Evolutionary conservation across 257 asterid genomes (phyloP), one percentile per base, ranked within the genome.

Genomic region (Ophiorrhiza pumila): DNA sequence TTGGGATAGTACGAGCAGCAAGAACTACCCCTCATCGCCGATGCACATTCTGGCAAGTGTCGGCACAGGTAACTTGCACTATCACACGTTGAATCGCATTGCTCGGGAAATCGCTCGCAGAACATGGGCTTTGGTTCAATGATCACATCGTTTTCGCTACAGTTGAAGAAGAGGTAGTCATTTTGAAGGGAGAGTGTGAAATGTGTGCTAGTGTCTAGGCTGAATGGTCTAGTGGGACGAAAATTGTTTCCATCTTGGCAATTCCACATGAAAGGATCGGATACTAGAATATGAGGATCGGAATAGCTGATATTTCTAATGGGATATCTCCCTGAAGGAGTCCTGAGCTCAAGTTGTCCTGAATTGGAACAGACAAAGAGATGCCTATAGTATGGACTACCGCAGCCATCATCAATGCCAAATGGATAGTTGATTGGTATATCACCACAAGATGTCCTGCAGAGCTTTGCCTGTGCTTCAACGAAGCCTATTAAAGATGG

Each of bases 1-100:
- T 87, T 87, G 0, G 99, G 99, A 29, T 85, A 91, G 59, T 95
- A 95, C 59, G 98, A 85, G 77, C 99, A 95, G 74, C 99, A 95
- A 25, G 94, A 81, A 66, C 80, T 75, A 1, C 85, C 80, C 15
- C 77, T 78, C 82, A 83, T 14, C 15, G 82, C 91, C 6, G 80
- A 53, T 50, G 76, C 69, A 72, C 99, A 95, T 64, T 74, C 87
- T 0, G 96, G 98, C 78, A 95, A 52, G 74, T 89, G 87, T 61
- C 98, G 69, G 83, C 99, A 94, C 15, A 95, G 89, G 58, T 85
- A 92, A 63, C 96, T 91, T 4, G 96, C 74, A 31, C 91, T 90
- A 80, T 92, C 99, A 75, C 99, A 92, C 0, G 92, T 78, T 3
- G 98, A 91, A 78, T 95, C 99, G 37, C 99, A 95, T 56, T 86